These are phyloP conservation scores for Taxillus chinensis DNA, from an alignment of 164 flowering plant genomes.

Conservation along the genomic window DNA sequence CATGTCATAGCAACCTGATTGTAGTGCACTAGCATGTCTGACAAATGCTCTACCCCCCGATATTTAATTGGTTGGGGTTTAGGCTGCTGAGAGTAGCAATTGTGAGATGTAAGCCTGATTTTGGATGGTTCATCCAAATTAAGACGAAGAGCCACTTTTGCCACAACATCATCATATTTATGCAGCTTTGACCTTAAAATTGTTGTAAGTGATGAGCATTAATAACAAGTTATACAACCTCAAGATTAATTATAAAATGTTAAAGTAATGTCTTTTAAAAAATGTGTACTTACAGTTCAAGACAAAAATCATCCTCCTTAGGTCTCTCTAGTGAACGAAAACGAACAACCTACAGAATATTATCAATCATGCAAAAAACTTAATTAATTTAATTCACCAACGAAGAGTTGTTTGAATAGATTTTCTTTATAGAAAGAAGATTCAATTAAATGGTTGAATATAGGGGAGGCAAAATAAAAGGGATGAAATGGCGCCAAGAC, in stretches of 20 bases:
- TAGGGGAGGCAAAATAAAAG: no score
- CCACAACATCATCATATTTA: conserved; percentile 89
- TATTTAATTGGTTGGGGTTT: conserved; percentile 89
- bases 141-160: conserved; percentile 67
- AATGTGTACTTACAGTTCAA: conserved; percentile 65
- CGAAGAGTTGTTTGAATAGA: no score
- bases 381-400: background rate
- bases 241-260: background rate
- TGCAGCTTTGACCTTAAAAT: conserved; percentile 64
- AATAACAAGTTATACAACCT: no score
- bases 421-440: no score
- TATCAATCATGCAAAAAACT: conserved; percentile 1
- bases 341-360: conserved; percentile 55
- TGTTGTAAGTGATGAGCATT: background rate
- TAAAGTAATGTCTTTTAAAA: background rate
- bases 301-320: conserved; percentile 81
- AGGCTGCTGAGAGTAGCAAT: conserved; percentile 94
- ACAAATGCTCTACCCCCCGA: conserved; percentile 72
- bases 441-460: no score
- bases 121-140: conserved; percentile 88
- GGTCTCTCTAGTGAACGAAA: conserved; percentile 91
- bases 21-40: conserved; percentile 88
- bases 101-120: conserved; percentile 87
- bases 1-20: conserved; percentile 52
- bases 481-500: no score